A percentile compares a stretch with the other conserved stretches of the same genome.
These are phyloP conservation scores for Moelleriella libera DNA, from an alignment of 2,329 filamentous ascomycete species.

Conservation along the genomic window DNA sequence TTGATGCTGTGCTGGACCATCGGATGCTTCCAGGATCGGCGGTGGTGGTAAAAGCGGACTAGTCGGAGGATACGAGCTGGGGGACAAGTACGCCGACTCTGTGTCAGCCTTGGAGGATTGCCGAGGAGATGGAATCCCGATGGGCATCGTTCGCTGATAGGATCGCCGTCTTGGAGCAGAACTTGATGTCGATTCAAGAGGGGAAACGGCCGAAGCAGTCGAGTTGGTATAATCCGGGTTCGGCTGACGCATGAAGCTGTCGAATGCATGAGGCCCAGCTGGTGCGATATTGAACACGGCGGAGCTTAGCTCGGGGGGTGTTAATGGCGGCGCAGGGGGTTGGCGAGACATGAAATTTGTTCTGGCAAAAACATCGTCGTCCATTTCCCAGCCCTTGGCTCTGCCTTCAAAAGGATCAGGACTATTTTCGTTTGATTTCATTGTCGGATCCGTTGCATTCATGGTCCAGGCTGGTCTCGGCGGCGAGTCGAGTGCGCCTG, in stretches of 20 bases:
- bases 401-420: not conserved
- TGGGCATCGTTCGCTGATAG: conserved; percentile 26
- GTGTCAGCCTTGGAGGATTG: conserved; percentile 9
- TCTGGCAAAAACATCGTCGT: not conserved
- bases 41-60: conserved; percentile 33
- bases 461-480: not conserved
- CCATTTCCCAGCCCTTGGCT: not conserved
- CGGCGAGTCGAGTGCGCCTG: not conserved
- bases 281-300: conserved; percentile 26
- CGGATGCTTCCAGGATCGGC: conserved; percentile 20
- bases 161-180: conserved; percentile 24
- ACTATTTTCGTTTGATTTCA: not conserved
- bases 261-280: conserved; percentile 15
- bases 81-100: conserved; percentile 20
- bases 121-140: conserved; percentile 15
- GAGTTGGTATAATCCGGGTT: conserved; percentile 34
- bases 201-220: conserved; percentile 13
- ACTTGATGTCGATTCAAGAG: conserved; percentile 14
- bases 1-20: conserved; percentile 13
- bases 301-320: conserved; percentile 29
- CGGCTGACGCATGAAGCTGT: conserved; percentile 30
- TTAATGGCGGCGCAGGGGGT: conserved; percentile 33
- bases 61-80: conserved; percentile 35
- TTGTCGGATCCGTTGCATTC: not conserved
- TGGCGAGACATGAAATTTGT: conserved; percentile 18